These are phyloP conservation scores for Cinnamomum micranthum DNA, from an alignment of 164 flowering plant genomes.

Conservation along the genomic window DNA sequence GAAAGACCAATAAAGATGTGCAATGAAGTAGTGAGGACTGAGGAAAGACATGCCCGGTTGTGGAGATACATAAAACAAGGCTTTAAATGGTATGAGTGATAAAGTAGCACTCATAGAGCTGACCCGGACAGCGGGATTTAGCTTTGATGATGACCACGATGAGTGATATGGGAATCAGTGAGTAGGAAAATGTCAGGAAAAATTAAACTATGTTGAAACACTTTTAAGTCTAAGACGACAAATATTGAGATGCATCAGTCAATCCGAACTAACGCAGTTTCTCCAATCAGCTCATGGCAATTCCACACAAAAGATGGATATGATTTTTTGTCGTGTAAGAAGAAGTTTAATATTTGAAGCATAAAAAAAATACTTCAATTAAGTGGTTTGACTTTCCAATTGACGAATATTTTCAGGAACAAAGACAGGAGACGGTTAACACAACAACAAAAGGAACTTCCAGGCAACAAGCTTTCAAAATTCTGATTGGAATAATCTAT, in stretches of 20 bases:
- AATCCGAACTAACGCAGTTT: background rate
- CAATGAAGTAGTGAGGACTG: no score
- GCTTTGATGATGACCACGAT: background rate
- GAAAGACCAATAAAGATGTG: no score
- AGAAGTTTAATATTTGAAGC: background rate
- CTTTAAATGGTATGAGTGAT: background rate
- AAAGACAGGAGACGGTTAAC: background rate
- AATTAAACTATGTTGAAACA: no score
- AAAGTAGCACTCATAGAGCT: background rate
- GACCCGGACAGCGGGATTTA: background rate
- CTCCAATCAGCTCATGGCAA: background rate
- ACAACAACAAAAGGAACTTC: background rate
- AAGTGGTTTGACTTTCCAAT: background rate
- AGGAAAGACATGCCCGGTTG: no score
- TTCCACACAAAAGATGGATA: background rate
- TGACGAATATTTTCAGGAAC: background rate
- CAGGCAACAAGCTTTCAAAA: background rate
- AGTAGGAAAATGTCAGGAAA: background rate
- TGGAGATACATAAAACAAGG: no score
- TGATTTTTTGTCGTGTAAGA: background rate
- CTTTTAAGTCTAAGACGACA: background rate
- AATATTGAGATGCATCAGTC: background rate
- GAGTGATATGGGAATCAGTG: background rate
- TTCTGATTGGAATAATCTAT: background rate
- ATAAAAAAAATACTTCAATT: background rate